These are phyloP conservation scores for Ceratobasidium sp. DNA, from an alignment of 1,284 basidiomycete genomes.

Conservation along the genomic window DNA sequence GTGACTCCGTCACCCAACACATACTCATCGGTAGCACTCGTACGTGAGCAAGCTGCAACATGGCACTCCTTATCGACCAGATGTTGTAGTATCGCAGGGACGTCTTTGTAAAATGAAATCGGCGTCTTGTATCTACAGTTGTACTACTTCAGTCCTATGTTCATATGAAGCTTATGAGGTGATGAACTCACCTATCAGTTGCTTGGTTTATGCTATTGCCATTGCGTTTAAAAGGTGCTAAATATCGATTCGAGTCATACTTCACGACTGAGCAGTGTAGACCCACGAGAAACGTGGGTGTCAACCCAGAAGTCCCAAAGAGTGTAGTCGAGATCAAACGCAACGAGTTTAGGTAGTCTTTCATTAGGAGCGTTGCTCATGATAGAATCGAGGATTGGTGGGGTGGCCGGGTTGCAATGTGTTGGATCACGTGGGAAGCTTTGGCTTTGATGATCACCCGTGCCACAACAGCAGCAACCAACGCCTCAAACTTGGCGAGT, in stretches of 20 bases:
- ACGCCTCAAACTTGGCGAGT: no score
- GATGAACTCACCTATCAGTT: slow-evolving; percentile 67
- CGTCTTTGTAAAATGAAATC: slow-evolving; percentile 81
- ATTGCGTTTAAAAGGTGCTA: slow-evolving; percentile 74
- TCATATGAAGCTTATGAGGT: slow-evolving; percentile 23
- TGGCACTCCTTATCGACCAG: slow-evolving; percentile 68
- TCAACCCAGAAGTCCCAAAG: slow-evolving; percentile 90
- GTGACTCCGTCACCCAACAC: slow-evolving; percentile 54
- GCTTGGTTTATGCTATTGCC: slow-evolving; percentile 72
- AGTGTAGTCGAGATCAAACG: slow-evolving; percentile 89
- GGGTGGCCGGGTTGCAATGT: background rate
- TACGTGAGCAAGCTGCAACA: slow-evolving; percentile 84
- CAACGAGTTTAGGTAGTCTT: slow-evolving; percentile 76
- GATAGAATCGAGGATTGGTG: background rate
- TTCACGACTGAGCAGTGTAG: slow-evolving; percentile 48
- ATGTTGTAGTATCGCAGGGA: slow-evolving; percentile 78
- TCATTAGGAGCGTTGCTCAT: background rate
- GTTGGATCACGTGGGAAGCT: no score
- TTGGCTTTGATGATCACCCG: no score
- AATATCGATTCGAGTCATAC: slow-evolving; percentile 33
- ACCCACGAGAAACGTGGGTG: slow-evolving; percentile 70
- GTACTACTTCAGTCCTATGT: slow-evolving; percentile 29
- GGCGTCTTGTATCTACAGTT: slow-evolving; percentile 65
- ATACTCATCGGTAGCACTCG: slow-evolving; percentile 77
- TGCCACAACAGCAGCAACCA: no score